Percentiles rank a stretch among this genome's conserved stretches.
phyloP scores from a whole-genome alignment of 2,329 filamentous ascomycete species.

The Phaeophleospora eucalypticola region DNA sequence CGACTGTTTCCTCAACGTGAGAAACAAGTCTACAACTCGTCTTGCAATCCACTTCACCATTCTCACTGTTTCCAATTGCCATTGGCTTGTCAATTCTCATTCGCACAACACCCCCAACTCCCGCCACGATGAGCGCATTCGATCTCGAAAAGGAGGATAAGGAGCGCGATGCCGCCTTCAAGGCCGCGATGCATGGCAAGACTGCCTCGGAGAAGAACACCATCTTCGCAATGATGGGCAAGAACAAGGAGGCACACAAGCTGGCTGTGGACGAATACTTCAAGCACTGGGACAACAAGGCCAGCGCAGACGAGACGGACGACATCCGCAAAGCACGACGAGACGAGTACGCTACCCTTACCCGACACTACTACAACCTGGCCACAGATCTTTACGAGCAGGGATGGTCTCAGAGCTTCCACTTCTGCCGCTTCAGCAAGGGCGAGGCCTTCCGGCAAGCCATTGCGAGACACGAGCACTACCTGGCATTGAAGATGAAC shows the following conservation, averaged over 20 bases:
- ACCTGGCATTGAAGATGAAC: constrained; percentile 83
- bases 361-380: constrained; percentile 66
- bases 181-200: constrained; percentile 73
- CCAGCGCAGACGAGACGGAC: constrained; percentile 72
- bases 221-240: constrained; percentile 81
- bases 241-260: constrained; percentile 74
- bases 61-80: not conserved
- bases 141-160: constrained; percentile 40
- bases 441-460: constrained; percentile 86
- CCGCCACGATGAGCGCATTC: constrained; percentile 22
- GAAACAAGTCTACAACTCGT: not conserved
- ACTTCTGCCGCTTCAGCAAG: constrained; percentile 90
- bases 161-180: constrained; percentile 64
- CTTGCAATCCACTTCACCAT: not conserved
- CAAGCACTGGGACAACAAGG: constrained; percentile 92
- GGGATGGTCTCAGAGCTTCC: constrained; percentile 93
- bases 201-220: constrained; percentile 72
- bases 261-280: constrained; percentile 88
- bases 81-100: no score
- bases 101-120: constrained; percentile 52
- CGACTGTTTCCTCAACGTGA: not conserved
- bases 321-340: constrained; percentile 71
- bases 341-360: constrained; percentile 88
- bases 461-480: constrained; percentile 95
- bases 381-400: constrained; percentile 58